phyloP scores from a whole-genome alignment of 2,329 filamentous ascomycete species.

The Xylaria digitata region DNA sequence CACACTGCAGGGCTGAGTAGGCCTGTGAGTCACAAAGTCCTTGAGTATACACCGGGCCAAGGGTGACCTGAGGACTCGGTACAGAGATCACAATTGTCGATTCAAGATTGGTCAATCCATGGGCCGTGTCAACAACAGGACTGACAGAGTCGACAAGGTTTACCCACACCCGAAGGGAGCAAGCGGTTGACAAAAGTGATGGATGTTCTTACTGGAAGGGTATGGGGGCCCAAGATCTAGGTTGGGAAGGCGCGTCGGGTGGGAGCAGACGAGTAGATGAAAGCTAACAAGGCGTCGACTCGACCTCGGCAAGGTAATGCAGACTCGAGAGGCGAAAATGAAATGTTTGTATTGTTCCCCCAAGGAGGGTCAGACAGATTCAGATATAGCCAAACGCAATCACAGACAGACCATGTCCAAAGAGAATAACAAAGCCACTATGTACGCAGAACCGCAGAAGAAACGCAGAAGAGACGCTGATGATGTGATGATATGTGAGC shows the following conservation, averaged over 20 bases:
- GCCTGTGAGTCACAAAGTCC: slow-evolving; percentile 51
- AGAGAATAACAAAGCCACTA: slow-evolving; percentile 26
- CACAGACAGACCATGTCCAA: slow-evolving; percentile 32
- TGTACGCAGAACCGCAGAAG: slow-evolving; percentile 19
- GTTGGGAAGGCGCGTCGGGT: slow-evolving; percentile 17
- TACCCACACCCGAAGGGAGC: slow-evolving; percentile 7
- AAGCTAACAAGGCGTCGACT: slow-evolving; percentile 31
- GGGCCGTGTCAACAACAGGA: slow-evolving; percentile 24
- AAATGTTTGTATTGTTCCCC: slow-evolving; percentile 21
- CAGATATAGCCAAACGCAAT: slow-evolving; percentile 38
- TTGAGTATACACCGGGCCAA: slow-evolving; percentile 43
- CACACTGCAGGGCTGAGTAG: slow-evolving; percentile 46
- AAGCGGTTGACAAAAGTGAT: slow-evolving; percentile 13
- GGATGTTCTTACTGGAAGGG: slow-evolving; percentile 35
- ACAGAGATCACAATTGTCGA: slow-evolving; percentile 43
- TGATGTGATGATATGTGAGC: slow-evolving; percentile 17
- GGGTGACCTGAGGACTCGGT: slow-evolving; percentile 44
- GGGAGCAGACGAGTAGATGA: slow-evolving; percentile 1
- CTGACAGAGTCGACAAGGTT: not conserved
- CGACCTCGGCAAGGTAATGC: slow-evolving; percentile 33
- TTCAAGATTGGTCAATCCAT: slow-evolving; percentile 46
- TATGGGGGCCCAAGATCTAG: slow-evolving; percentile 16
- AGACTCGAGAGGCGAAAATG: slow-evolving; percentile 21
- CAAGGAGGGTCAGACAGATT: slow-evolving; percentile 28
- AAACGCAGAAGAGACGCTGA: slow-evolving; percentile 22